Evolutionary conservation across 1,139 yeast species (phyloP), one percentile per base, ranked within the genome.

Genomic region (Saccharomyces uvarum): DNA sequence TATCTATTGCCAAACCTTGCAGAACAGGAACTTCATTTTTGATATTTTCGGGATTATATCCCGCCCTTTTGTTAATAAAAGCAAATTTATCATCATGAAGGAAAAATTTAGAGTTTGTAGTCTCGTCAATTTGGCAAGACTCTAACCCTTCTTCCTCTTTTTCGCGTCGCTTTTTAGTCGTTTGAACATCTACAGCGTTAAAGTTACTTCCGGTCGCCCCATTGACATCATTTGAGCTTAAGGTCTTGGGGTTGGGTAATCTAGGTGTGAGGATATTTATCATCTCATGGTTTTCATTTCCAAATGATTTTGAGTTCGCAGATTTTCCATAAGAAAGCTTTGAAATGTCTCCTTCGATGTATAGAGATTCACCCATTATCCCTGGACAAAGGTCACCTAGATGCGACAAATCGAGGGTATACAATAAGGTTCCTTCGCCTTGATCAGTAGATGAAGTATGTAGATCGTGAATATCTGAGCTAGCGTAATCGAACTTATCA

Each of bases 401-500:
- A 13, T 32, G 16, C 6, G 49, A 31, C 16, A 51, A 27, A 27
- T 51, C 50, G 5, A 51, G 19, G 9, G 53, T 51, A 11, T 51
- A 51, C 4, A 47, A 14, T 6, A 47, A 42, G n/a, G 47, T 38
- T 46, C 53, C 53, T 32, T 33, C 27, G 7, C 50, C 50, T 26
- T 26, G 27, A 33, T 51, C 53, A 26, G 19, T 28, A 13, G 28
- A 44, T 13, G 27, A 16, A 16, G 47, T 19, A 11, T 47, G 21
- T 4, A 38, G 19, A 24, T 31, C 27, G 14, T 19, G 33, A 5
- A 7, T 19, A 11, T 16, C 46, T 28, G 19, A 48, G 8, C 59
- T 51, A 32, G 64, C 61, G 56, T 64, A 80, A 63, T 82, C 86
- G 59, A 81, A 79, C 59, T 82, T 77, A 67, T 88, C 95, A 55